A percentile compares a stretch with the other conserved stretches of the same genome.
Evolutionary conservation across 768 basidiomycete genomes (phyloP).

Genomic region (Mycena maculata): DNA sequence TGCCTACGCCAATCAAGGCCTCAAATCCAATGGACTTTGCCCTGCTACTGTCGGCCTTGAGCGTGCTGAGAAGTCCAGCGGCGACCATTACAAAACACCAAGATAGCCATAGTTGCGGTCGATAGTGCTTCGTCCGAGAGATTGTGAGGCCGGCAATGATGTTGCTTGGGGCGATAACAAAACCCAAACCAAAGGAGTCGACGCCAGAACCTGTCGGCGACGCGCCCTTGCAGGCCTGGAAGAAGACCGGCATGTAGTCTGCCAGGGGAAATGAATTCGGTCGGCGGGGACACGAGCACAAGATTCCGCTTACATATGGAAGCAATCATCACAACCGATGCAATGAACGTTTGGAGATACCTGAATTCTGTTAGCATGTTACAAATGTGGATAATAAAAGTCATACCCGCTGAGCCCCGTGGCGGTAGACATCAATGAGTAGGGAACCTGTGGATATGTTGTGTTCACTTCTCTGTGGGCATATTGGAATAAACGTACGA

Average conservation of each 20-base stretch:
- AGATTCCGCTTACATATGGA: neutral
- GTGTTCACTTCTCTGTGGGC: too few relatives aligned
- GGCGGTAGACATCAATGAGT: conserved; percentile 29
- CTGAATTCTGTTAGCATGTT: neutral
- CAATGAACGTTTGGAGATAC: neutral
- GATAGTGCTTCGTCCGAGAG: neutral
- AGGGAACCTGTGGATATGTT: conserved; percentile 20
- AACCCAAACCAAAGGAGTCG: conserved; percentile 6
- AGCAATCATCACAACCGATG: neutral
- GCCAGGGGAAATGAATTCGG: neutral
- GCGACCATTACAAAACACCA: conserved; percentile 14
- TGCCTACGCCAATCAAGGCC: conserved; percentile 37
- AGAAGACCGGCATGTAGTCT: conserved; percentile 57
- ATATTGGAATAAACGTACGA: too few relatives aligned
- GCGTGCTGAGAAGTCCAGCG: conserved; percentile 17
- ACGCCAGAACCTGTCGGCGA: conserved; percentile 48
- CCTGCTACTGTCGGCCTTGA: neutral
- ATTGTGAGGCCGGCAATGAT: conserved; percentile 5
- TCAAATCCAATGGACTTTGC: conserved; percentile 33
- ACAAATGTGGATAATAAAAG: too few relatives aligned
- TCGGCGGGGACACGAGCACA: neutral
- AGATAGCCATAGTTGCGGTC: neutral
- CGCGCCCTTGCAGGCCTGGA: conserved; percentile 51
- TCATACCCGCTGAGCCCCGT: conserved; percentile 28
- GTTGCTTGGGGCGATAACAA: neutral